phyloP scores from a whole-genome alignment of 306 rosid species.

The Prosopis cineraria region DNA sequence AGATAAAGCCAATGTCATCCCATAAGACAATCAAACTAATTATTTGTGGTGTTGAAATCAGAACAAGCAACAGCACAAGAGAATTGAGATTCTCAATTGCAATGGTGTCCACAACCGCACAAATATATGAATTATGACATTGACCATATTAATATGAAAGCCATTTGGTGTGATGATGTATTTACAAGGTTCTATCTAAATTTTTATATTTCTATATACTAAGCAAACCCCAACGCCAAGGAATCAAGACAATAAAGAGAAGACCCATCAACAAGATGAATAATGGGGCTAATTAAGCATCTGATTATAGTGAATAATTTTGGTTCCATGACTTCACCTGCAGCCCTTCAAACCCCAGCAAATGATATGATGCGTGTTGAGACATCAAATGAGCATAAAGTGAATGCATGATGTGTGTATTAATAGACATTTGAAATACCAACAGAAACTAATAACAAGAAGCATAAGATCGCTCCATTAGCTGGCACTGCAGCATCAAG shows the following conservation, averaged over 20 bases:
- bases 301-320: not conserved
- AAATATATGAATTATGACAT: slow-evolving; percentile 1
- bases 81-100: slow-evolving; percentile 2
- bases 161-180: not conserved
- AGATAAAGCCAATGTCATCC: slow-evolving; percentile 19
- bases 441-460: not conserved
- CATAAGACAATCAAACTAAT: slow-evolving; percentile 1
- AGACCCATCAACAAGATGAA: not conserved
- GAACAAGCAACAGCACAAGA: slow-evolving; percentile 15
- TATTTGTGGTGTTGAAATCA: slow-evolving; percentile 15
- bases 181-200: not conserved
- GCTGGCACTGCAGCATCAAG: not conserved
- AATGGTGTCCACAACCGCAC: not conserved
- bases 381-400: not conserved
- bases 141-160: slow-evolving; percentile 12
- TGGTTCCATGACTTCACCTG: not conserved
- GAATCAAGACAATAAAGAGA: not conserved
- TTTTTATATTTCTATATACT: not conserved
- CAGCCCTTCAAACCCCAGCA: not conserved
- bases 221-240: not conserved
- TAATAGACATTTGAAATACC: not conserved
- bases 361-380: not conserved
- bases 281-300: not conserved
- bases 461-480: not conserved
- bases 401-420: not conserved